phyloP scores from a whole-genome alignment of 2,329 filamentous ascomycete species.

The Nemania serpens region DNA sequence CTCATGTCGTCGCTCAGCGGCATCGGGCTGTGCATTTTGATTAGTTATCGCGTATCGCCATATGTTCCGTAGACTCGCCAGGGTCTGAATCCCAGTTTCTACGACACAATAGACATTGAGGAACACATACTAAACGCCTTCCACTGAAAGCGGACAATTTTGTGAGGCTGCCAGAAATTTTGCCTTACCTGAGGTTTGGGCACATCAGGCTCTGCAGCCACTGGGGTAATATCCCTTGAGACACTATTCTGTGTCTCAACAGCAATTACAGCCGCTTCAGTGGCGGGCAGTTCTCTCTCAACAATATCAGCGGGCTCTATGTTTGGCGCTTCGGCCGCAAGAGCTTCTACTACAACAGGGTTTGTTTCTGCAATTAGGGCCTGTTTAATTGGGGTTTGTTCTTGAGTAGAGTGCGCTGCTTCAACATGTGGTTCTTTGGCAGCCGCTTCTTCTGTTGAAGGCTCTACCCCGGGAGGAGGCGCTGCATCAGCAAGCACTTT shows the following conservation, averaged over 20 bases:
- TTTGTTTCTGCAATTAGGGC: not conserved
- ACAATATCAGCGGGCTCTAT: constrained; percentile 6
- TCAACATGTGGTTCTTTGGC: not conserved
- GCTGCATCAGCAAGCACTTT: not conserved
- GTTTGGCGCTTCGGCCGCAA: not conserved
- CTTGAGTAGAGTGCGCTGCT: not conserved
- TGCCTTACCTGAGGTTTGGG: constrained; percentile 33
- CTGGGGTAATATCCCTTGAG: constrained; percentile 14
- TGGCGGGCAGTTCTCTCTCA: constrained; percentile 15
- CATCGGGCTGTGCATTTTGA: constrained; percentile 22
- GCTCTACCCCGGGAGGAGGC: not conserved
- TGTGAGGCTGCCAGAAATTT: constrained; percentile 32
- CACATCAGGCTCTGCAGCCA: constrained; percentile 25
- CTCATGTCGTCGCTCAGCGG: constrained; percentile 22
- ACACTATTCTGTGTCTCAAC: constrained; percentile 10
- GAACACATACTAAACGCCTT: constrained; percentile 32
- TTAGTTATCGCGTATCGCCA: constrained; percentile 10
- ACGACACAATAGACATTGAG: constrained; percentile 24
- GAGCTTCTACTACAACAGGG: constrained; percentile 6
- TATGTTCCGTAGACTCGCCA: constrained; percentile 12
- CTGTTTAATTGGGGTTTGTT: not conserved
- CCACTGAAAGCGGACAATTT: constrained; percentile 32
- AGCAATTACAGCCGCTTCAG: constrained; percentile 2
- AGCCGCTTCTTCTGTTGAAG: not conserved
- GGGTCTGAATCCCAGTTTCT: constrained; percentile 21